These are phyloP conservation scores for Brettanomyces bruxellensis DNA, from an alignment of 805 yeast species.

Conservation along the genomic window DNA sequence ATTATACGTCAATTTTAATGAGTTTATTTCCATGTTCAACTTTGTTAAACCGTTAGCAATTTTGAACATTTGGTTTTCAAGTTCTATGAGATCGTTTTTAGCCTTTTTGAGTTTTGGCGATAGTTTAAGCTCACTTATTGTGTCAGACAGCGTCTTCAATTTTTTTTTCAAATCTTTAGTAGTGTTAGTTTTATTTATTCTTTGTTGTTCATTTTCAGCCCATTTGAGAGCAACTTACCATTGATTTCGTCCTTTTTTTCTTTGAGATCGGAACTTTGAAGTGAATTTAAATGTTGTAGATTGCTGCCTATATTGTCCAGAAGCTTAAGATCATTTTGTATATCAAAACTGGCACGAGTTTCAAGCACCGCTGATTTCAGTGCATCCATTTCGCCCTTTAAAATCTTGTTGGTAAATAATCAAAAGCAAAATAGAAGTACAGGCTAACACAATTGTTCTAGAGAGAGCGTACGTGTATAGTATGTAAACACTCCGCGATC, in stretches of 20 bases:
- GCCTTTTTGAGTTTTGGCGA: slow-evolving; percentile 24
- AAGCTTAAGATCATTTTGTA: slow-evolving; percentile 40
- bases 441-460: neutral
- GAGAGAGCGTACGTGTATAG: neutral
- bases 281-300: slow-evolving; percentile 5
- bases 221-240: neutral
- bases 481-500: neutral
- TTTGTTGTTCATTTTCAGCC: neutral
- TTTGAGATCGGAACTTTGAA: neutral
- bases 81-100: slow-evolving; percentile 22
- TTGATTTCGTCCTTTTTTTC: neutral
- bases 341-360: slow-evolving; percentile 27
- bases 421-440: too few relatives aligned
- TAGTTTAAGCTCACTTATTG: slow-evolving; percentile 16
- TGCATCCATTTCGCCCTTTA: slow-evolving; percentile 3
- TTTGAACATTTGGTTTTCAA: slow-evolving; percentile 38
- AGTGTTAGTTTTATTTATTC: neutral
- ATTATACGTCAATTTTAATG: slow-evolving; percentile 28
- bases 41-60: slow-evolving; percentile 46
- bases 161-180: slow-evolving; percentile 14
- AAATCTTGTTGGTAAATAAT: too few relatives aligned
- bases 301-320: slow-evolving; percentile 25
- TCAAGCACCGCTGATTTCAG: slow-evolving; percentile 6
- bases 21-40: slow-evolving; percentile 35
- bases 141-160: slow-evolving; percentile 9